Conservation (phyloP, 257 asterid species). For the Scutellaria galericulata region DNA sequence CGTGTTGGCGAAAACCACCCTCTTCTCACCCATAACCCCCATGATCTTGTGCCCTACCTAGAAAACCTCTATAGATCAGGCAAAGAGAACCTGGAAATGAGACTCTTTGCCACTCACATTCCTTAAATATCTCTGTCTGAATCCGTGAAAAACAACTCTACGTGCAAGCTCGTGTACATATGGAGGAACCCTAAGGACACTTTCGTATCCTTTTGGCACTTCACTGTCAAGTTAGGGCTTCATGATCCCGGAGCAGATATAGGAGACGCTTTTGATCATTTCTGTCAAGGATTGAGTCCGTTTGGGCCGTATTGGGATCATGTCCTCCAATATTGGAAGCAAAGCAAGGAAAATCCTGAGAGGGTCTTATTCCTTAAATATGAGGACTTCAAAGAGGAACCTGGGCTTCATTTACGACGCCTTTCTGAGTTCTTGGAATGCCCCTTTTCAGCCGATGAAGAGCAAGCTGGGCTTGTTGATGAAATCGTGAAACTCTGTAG, state of each 20-base stretch:
- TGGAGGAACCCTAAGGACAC: slow-evolving; percentile 42
- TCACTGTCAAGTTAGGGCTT: slow-evolving; percentile 32
- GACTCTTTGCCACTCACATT: slow-evolving; percentile 36
- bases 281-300: slow-evolving; percentile 32
- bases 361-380: slow-evolving; percentile 34
- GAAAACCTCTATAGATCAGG: not conserved
- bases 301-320: slow-evolving; percentile 45
- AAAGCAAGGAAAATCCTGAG: slow-evolving; percentile 25
- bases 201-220: slow-evolving; percentile 44
- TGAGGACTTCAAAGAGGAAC: slow-evolving; percentile 37
- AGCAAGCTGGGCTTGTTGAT: slow-evolving; percentile 20
- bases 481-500: slow-evolving; percentile 34
- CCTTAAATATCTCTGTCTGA: slow-evolving; percentile 29
- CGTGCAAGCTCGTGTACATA: slow-evolving; percentile 36
- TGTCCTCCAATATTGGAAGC: slow-evolving; percentile 37
- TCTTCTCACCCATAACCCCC: no score
- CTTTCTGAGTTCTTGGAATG: slow-evolving; percentile 33
- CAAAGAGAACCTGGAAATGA: not conserved
- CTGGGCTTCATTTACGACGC: slow-evolving; percentile 17
- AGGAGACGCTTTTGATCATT: slow-evolving; percentile 18
- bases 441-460: slow-evolving; percentile 35
- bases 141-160: not conserved
- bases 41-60: no score
- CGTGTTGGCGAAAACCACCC: not conserved
- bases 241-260: slow-evolving; percentile 28